These are phyloP conservation scores for Termitomyces sp. DNA, from an alignment of 768 basidiomycete species.

Conservation along the genomic window DNA sequence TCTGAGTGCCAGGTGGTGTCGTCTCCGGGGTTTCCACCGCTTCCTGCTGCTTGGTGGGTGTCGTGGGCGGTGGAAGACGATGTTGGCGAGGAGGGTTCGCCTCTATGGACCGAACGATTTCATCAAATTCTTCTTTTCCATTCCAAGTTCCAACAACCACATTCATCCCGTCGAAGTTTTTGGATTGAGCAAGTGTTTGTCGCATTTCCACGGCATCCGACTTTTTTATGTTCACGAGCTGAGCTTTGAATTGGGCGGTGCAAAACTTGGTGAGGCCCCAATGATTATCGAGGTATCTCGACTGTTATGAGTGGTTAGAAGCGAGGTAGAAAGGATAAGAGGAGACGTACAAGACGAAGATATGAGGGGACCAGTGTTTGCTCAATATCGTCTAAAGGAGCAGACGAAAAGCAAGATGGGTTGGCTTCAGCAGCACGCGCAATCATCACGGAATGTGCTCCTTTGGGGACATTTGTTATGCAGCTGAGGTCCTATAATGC, in stretches of 20 bases:
- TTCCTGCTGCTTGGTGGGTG: constrained; percentile 18
- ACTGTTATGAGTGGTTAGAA: constrained; percentile 25
- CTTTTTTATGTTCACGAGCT: constrained; percentile 51
- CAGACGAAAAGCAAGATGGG: constrained; percentile 78
- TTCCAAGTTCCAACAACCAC: constrained; percentile 49
- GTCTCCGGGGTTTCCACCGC: constrained; percentile 15
- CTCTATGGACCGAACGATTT: constrained; percentile 50
- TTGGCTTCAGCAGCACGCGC: constrained; percentile 94
- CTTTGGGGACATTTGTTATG: constrained; percentile 25
- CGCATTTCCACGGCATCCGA: constrained; percentile 52
- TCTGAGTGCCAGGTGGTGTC: constrained; percentile 52
- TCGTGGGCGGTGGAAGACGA: constrained; percentile 21
- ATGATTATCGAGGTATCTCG: constrained; percentile 71
- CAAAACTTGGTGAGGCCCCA: constrained; percentile 90
- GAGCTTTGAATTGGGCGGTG: constrained; percentile 72
- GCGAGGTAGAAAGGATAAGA: not conserved
- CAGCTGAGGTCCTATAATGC: not conserved
- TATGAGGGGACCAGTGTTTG: constrained; percentile 66
- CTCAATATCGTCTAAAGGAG: constrained; percentile 65
- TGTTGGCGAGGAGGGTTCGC: constrained; percentile 33
- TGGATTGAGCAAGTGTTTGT: constrained; percentile 52
- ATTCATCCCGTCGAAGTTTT: constrained; percentile 52
- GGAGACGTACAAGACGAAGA: constrained; percentile 55
- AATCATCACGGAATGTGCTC: constrained; percentile 92
- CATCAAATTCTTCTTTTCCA: constrained; percentile 57